Base-by-base conservation (phyloP, 768 basidiomycete species). In the Leccinum truebloodii region DNA sequence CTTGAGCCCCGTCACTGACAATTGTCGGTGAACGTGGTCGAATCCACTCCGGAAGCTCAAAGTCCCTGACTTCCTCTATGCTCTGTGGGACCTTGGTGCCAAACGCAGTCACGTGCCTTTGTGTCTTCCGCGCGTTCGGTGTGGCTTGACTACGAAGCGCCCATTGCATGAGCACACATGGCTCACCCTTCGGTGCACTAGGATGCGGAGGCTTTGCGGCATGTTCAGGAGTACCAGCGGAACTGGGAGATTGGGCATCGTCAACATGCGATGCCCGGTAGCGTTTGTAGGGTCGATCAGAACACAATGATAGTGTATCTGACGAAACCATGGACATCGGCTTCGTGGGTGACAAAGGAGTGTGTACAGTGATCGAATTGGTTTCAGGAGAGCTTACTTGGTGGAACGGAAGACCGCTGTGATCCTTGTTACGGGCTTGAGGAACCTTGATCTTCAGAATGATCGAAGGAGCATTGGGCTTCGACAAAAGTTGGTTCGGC, bases 1-100 rank as follows among this genome's bases (percentile, higher is more conserved):
- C 65, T 35, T 60, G 57, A 18, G 26, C 14, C 46, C 3, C 55
- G 9, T 69, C 63, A 46, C 44, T 32, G 28, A 55, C 44, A 18
- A 35, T 37, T 4, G 57, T 62, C 34, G 69, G 71, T 58, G 69
- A 69, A 59, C 39, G 62, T 13, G 61, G 63, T 44, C 64, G 67
- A 60, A 86, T 66, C 86, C 85, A 88, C 20, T 72, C 61, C 0
- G 89, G 88, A 39, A 86, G 72, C 64, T 81, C 78, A 65, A 82
- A 90, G 48, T 88, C 86, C 61, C 73, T 76, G 32, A 75, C 60
- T 56, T 81, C 78, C 60, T 80, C 79, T 39, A 85, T 60, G 37
- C 77, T 80, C 1, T 69, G 65, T 6, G 83, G 83, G n/a, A 88
- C 75, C 62, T 83, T 80, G 48, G 77, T 75, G 0, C 89, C 88